phyloP scores from a whole-genome alignment of 176 grass and related monocot genomes.

The Lolium multiflorum region DNA sequence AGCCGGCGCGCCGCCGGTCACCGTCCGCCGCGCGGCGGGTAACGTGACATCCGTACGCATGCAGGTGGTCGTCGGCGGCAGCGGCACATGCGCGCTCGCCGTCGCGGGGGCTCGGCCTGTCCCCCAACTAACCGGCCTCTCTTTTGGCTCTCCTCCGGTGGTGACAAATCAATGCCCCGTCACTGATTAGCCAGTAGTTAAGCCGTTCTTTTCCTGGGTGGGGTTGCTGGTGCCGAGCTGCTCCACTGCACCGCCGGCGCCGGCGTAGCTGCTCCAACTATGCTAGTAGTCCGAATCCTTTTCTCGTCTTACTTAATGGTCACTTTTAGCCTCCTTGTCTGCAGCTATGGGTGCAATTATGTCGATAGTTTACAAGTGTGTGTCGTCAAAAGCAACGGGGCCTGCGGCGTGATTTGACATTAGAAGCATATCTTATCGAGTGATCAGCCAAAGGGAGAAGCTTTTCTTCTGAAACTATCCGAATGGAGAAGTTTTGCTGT shows the following conservation, averaged over 20 bases:
- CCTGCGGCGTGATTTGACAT: neutral
- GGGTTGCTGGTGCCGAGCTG: constrained; percentile 21
- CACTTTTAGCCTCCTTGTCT: constrained; percentile 6
- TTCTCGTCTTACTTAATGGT: constrained; percentile 39
- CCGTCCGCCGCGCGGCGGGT: neutral
- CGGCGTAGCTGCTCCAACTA: neutral
- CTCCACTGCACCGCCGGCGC: neutral
- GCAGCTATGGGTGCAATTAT: neutral
- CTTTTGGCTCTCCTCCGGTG: neutral
- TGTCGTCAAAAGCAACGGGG: neutral
- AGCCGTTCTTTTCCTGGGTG: constrained; percentile 1
- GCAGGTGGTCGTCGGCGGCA: neutral
- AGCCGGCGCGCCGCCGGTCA: neutral
- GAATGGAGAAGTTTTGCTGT: neutral
- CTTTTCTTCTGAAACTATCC: neutral
- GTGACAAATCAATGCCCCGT: constrained; percentile 15
- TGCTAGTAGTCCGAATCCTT: neutral
- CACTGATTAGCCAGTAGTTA: constrained; percentile 3
- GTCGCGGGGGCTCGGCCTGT: constrained; percentile 37
- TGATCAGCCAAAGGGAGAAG: neutral
- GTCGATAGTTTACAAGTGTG: neutral
- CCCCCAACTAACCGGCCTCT: constrained; percentile 10
- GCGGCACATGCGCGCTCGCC: constrained; percentile 31
- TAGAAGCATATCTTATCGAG: neutral
- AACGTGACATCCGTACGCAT: no score